Evolutionary conservation across 768 basidiomycete genomes (phyloP), one percentile per base, ranked within the genome.

Genomic region (Xerocomus brunneocitrinus): DNA sequence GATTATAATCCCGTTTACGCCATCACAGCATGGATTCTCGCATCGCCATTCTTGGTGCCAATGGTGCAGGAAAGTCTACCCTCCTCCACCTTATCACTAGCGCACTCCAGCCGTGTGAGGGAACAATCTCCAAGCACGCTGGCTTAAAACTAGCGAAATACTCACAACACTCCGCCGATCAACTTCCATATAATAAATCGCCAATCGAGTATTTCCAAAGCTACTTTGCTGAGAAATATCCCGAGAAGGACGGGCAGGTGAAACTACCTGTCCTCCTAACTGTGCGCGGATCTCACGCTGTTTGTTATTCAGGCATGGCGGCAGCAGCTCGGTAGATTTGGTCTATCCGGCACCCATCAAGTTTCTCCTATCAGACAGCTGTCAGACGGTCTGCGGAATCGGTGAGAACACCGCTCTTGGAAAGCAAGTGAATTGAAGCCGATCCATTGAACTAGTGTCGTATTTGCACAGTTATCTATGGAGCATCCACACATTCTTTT

Each of bases 111-210:
- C 93, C 95, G 1, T 74, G 73, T 58, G 81, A 88, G 68, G 97
- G 97, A 47, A 92, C 91, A 36, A 69, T 99, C 61, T 89, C 89
- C 47, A 91, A 91, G 64, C 97, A 99, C 70, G 76, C 87, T 40
- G 79, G 78, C 19, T 81, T 99, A 62, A 99, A 99, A 72, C 83
- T 99, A 54, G 91, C 94, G 60, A 99, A 98, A 73, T 99, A 99
- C 79, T 93, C 90, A 5, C 97, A 99, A 75, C 97, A 99, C 76
- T 91, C 89, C 50, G 95, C 97, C 28, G 97, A 99, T 72, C 97
- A 99, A 71, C 83, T 99, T 9, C 97, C 97, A 25, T 99, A 97
- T 71, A 86, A 95, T 57, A 81, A 81, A 67, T 77, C 83, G 25
- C 95, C 97, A 3, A 79, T 98, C 63, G 97, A 98, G 72, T 92